phyloP scores from a whole-genome alignment of 257 asterid genomes.

The Solanum paucissectum region DNA sequence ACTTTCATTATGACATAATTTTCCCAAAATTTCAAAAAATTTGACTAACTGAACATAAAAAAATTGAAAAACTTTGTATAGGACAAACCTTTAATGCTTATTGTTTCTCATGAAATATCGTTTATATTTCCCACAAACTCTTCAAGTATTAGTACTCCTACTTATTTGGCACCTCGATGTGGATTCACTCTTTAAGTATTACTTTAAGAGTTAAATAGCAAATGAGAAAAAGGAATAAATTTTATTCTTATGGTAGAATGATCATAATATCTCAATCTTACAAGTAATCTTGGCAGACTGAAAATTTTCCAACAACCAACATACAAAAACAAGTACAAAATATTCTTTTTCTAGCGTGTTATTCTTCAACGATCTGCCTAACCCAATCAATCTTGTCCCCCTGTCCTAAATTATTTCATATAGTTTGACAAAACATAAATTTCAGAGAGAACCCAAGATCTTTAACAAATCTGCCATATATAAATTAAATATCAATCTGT shows the following conservation, averaged over 20 bases:
- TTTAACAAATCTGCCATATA: neutral
- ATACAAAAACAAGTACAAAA: neutral
- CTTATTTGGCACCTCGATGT: neutral
- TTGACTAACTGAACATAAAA: neutral
- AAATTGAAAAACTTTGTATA: neutral
- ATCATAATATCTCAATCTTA: neutral
- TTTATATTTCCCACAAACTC: neutral
- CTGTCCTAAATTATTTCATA: neutral
- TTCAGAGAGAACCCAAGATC: neutral
- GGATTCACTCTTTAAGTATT: neutral
- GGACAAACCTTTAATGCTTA: neutral
- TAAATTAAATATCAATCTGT: neutral
- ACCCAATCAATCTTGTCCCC: neutral
- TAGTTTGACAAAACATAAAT: neutral
- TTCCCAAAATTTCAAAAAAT: no score
- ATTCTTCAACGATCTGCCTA: neutral
- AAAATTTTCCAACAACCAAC: neutral
- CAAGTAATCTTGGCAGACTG: neutral
- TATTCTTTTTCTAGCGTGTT: neutral
- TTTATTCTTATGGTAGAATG: neutral
- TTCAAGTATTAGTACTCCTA: neutral
- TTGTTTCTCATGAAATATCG: neutral
- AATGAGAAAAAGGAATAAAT: neutral
- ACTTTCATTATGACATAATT: neutral
- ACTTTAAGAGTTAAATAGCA: neutral